phyloP scores from a whole-genome alignment of 768 basidiomycete genomes.

The Boletellus emodensis region DNA sequence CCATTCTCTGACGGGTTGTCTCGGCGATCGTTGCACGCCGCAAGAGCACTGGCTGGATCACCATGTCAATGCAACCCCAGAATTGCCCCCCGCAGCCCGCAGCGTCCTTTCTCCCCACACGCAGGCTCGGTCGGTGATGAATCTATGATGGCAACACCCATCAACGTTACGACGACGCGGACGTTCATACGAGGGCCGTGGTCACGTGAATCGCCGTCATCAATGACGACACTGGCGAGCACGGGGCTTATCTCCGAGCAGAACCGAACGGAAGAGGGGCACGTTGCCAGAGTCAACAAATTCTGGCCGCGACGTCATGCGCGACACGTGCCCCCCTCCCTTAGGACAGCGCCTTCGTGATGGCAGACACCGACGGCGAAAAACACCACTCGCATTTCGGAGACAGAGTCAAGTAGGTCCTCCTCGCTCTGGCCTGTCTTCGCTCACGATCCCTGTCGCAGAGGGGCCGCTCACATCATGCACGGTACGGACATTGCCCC shows the following conservation, averaged over 20 bases:
- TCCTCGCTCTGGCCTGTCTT: neutral
- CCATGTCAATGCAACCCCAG: neutral
- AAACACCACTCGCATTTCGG: constrained; percentile 5
- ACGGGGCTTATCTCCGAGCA: too few relatives aligned
- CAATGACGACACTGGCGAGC: too few relatives aligned
- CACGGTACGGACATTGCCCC: constrained; percentile 28
- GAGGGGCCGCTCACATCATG: constrained; percentile 36
- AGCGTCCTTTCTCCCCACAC: neutral
- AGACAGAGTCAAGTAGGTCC: constrained; percentile 12
- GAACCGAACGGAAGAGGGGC: constrained; percentile 1
- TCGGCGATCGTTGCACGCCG: neutral
- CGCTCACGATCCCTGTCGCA: neutral
- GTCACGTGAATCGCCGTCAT: neutral
- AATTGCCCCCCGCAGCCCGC: neutral
- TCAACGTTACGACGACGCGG: too few relatives aligned
- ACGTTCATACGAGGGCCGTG: too few relatives aligned
- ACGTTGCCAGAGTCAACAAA: constrained; percentile 13
- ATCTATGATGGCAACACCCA: neutral
- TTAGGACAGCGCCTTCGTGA: neutral
- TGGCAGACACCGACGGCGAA: constrained; percentile 2
- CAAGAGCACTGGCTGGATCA: too few relatives aligned
- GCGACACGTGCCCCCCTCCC: constrained; percentile 4
- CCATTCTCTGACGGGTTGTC: neutral
- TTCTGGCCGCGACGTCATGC: constrained; percentile 18
- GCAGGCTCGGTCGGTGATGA: neutral